phyloP scores from a whole-genome alignment of 352 stramenopile species.

The Pythium dissimile region DNA sequence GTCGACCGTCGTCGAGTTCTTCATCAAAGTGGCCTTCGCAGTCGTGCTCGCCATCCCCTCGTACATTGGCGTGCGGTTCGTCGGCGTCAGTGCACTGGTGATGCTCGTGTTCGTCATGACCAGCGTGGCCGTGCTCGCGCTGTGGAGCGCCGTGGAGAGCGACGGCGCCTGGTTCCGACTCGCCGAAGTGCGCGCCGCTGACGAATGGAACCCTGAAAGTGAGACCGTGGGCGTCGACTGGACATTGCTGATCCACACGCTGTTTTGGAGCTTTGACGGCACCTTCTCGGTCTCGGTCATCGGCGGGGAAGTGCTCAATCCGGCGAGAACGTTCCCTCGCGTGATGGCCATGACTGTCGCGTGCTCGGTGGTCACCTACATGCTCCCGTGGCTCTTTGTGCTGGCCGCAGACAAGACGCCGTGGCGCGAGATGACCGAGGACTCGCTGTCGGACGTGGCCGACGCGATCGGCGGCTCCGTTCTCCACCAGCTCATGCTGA shows the following conservation, averaged over 20 bases:
- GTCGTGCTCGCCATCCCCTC: slow-evolving; percentile 32
- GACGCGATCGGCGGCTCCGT: slow-evolving; percentile 52
- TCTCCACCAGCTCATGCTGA: slow-evolving; percentile 54
- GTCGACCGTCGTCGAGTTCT: slow-evolving; percentile 18
- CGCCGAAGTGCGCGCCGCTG: neutral
- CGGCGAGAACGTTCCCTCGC: slow-evolving; percentile 64
- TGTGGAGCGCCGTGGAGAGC: neutral
- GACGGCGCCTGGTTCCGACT: neutral
- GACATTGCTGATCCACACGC: slow-evolving; percentile 66
- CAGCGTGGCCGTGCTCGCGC: neutral
- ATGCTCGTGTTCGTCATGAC: slow-evolving; percentile 30
- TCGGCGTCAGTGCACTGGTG: slow-evolving; percentile 24
- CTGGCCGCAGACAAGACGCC: neutral
- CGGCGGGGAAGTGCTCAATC: slow-evolving; percentile 81
- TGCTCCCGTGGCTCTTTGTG: slow-evolving; percentile 5
- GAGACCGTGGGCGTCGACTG: slow-evolving; percentile 10
- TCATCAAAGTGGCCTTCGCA: slow-evolving; percentile 35
- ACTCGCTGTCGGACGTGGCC: neutral
- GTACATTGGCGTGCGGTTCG: slow-evolving; percentile 30
- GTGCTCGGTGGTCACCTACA: slow-evolving; percentile 37
- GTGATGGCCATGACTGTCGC: slow-evolving; percentile 75
- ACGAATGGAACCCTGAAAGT: neutral
- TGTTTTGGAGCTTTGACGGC: slow-evolving; percentile 93
- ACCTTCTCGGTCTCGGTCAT: slow-evolving; percentile 84
- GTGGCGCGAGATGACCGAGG: neutral